Conservation (phyloP, 768 basidiomycete genomes). For the Amanita polypyramis region DNA sequence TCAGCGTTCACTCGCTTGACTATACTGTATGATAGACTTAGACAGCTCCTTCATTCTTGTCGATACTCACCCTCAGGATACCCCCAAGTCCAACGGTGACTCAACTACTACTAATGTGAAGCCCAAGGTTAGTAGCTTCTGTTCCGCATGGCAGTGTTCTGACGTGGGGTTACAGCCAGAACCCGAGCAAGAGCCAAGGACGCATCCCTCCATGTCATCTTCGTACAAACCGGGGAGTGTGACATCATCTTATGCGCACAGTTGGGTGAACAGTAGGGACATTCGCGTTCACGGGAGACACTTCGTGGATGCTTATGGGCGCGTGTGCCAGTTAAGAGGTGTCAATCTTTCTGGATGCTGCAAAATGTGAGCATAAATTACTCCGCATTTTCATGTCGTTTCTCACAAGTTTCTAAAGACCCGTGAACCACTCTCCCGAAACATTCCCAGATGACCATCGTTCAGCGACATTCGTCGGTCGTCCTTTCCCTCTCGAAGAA, state of each 20-base stretch:
- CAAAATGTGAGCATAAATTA: slow-evolving; percentile 53
- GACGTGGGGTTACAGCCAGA: neutral
- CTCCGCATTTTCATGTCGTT: neutral
- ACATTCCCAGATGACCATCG: slow-evolving; percentile 57
- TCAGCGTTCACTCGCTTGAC: no score
- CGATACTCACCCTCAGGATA: slow-evolving; percentile 15
- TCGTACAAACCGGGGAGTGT: slow-evolving; percentile 39
- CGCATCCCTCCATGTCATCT: slow-evolving; percentile 37
- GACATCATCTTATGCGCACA: slow-evolving; percentile 52
- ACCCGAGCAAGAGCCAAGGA: neutral
- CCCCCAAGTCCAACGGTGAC: neutral
- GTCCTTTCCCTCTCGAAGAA: slow-evolving; percentile 86
- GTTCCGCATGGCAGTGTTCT: no score
- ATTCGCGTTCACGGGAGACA: slow-evolving; percentile 62
- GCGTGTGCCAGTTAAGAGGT: slow-evolving; percentile 74
- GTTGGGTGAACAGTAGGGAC: slow-evolving; percentile 62
- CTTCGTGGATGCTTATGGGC: slow-evolving; percentile 71
- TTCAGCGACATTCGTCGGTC: slow-evolving; percentile 73
- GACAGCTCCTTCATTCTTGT: slow-evolving; percentile 40
- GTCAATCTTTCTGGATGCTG: slow-evolving; percentile 78
- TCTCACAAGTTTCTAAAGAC: slow-evolving; percentile 40
- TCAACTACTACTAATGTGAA: no score
- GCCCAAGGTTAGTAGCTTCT: no score
- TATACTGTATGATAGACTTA: no score
- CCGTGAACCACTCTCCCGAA: slow-evolving; percentile 55